Conservation (phyloP, 352 stramenopile species). For the Phytophthora nicotianae region DNA sequence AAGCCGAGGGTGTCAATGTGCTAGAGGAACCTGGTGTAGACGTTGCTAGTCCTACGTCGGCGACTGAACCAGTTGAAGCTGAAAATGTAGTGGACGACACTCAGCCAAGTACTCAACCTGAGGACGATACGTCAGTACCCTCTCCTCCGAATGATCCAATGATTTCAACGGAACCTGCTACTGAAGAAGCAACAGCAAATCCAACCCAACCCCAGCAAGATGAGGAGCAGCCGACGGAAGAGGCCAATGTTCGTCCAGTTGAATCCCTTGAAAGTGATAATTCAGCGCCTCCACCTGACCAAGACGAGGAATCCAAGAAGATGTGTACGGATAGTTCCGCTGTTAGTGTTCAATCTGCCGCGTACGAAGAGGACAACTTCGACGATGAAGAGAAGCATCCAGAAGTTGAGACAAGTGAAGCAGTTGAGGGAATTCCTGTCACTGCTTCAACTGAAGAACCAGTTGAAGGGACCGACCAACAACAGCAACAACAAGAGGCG, state of each 20-base stretch:
- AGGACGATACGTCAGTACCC: background rate
- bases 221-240: background rate
- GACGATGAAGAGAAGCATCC: conserved; percentile 23
- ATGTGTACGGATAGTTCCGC: conserved; percentile 14
- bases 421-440: background rate
- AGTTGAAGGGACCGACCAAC: background rate
- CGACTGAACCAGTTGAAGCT: conserved; percentile 1
- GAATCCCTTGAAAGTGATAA: background rate
- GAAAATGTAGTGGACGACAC: background rate
- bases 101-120: conserved; percentile 6
- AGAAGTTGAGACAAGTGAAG: conserved; percentile 10
- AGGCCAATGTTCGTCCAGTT: background rate
- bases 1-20: background rate
- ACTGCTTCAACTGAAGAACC: conserved; percentile 4
- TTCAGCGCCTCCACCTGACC: background rate
- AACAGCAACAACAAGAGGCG: background rate
- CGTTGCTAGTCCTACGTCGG: background rate
- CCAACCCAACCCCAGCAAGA: conserved; percentile 5
- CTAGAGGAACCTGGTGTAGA: background rate
- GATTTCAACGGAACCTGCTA: background rate
- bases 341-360: conserved; percentile 24
- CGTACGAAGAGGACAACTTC: conserved; percentile 35
- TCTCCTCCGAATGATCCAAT: background rate
- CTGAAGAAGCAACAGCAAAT: conserved; percentile 2
- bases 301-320: conserved; percentile 10